These are phyloP conservation scores for Backusella tarrabulga DNA, from an alignment of 192 early-diverging fungal species.

Conservation along the genomic window DNA sequence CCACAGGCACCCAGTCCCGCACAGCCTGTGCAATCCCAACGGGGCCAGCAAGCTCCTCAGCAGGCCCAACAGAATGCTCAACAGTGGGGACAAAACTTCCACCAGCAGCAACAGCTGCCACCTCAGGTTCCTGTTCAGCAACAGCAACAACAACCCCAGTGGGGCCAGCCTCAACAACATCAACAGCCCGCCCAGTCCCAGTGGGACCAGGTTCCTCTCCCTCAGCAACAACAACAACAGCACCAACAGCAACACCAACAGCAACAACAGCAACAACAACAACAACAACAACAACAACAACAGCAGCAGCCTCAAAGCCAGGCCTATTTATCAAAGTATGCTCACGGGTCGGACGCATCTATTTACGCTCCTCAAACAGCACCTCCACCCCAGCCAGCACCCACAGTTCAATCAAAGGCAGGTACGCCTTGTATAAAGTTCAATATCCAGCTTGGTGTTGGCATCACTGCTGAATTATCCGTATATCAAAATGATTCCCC, in stretches of 20 bases:
- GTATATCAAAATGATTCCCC: slow-evolving; percentile 17
- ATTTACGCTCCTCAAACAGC: background rate
- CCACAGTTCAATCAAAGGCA: background rate
- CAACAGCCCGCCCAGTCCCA: background rate
- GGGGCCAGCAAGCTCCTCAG: background rate
- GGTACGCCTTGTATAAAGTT: slow-evolving; percentile 2
- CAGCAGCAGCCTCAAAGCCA: background rate
- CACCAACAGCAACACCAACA: background rate
- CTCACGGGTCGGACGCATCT: slow-evolving; percentile 1
- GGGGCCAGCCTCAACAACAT: background rate
- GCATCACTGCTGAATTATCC: slow-evolving; percentile 14
- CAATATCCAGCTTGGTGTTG: slow-evolving; percentile 17
- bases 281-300: background rate
- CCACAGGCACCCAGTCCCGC: background rate
- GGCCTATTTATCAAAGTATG: background rate
- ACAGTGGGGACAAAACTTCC: background rate
- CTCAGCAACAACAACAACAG: background rate
- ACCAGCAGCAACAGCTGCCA: background rate
- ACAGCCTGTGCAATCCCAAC: background rate
- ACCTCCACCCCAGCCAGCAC: background rate
- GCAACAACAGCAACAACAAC: background rate
- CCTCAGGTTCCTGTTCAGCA: background rate
- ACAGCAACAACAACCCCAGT: background rate
- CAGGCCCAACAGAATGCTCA: background rate
- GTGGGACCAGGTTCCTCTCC: background rate